Conservation (phyloP, 306 rosid species). For the Inga laurina region DNA sequence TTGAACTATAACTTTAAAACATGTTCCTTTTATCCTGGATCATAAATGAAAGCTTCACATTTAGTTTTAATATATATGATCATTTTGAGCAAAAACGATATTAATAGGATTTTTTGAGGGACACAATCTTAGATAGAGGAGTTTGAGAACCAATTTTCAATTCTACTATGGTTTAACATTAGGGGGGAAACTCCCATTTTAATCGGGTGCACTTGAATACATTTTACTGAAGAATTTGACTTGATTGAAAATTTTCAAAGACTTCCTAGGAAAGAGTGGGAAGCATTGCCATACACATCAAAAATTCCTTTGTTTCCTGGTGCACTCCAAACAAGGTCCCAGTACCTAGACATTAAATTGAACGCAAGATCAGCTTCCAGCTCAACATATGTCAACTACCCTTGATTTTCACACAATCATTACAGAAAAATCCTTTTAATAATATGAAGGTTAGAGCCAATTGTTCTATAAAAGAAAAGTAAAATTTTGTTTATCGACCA, state of each 20-base stretch:
- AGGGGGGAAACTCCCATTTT: neutral
- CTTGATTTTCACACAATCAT: conserved; percentile 10
- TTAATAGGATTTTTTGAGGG: conserved; percentile 18
- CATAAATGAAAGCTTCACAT: conserved; percentile 29
- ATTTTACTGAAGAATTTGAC: conserved; percentile 18
- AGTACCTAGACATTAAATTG: conserved; percentile 68
- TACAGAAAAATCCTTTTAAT: neutral
- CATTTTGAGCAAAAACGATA: conserved; percentile 21
- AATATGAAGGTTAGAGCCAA: conserved; percentile 20
- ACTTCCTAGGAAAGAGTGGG: conserved; percentile 21
- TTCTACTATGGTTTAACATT: conserved; percentile 15
- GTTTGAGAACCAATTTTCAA: conserved; percentile 11
- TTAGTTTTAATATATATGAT: conserved; percentile 27
- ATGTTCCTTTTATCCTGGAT: conserved; percentile 83
- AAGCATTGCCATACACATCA: conserved; percentile 75
- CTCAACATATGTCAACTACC: conserved; percentile 18
- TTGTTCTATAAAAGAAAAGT: neutral
- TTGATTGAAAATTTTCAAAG: conserved; percentile 5
- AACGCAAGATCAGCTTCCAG: conserved; percentile 36
- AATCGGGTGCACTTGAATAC: neutral
- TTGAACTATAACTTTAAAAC: conserved; percentile 70
- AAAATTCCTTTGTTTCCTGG: conserved; percentile 85
- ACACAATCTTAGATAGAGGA: conserved; percentile 19
- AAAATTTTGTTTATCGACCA: conserved; percentile 16
- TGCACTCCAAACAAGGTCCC: conserved; percentile 97